Percentiles rank a stretch among this genome's conserved stretches.
These are phyloP conservation scores for Geranium brycei DNA, from an alignment of 345 rosid genomes.

Conservation along the genomic window DNA sequence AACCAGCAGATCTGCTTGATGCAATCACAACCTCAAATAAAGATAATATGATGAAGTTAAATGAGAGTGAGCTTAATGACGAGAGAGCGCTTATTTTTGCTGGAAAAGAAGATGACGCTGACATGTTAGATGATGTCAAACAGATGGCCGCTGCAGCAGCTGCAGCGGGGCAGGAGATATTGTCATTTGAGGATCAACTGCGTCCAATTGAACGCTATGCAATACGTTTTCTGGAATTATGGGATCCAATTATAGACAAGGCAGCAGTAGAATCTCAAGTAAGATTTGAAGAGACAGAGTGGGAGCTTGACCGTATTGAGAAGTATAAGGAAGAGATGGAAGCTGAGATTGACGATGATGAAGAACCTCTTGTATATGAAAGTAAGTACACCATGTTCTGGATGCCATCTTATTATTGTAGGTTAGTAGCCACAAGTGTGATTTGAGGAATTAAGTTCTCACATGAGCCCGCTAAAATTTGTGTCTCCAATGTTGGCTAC, in stretches of 20 bases:
- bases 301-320: constrained; percentile 97
- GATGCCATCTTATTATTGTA: background rate
- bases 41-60: constrained; percentile 24
- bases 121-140: constrained; percentile 86
- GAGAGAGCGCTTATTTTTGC: constrained; percentile 43
- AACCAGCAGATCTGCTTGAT: constrained; percentile 46
- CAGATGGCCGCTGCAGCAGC: constrained; percentile 95
- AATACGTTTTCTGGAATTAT: constrained; percentile 62
- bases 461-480: background rate
- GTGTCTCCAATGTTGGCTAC: background rate
- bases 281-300: constrained; percentile 73
- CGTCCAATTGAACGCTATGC: constrained; percentile 98
- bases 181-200: constrained; percentile 71
- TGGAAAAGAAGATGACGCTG: constrained; percentile 71
- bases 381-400: constrained; percentile 37
- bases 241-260: constrained; percentile 92
- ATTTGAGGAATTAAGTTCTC: background rate
- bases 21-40: constrained; percentile 21
- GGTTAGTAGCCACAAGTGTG: background rate
- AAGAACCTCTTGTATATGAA: constrained; percentile 94
- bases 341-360: constrained; percentile 98
- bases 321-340: constrained; percentile 97
- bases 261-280: constrained; percentile 56
- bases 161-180: constrained; percentile 78
- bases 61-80: constrained; percentile 28